These are phyloP conservation scores for Lepidium aucheri DNA, from an alignment of 345 rosid genomes.

Conservation along the genomic window DNA sequence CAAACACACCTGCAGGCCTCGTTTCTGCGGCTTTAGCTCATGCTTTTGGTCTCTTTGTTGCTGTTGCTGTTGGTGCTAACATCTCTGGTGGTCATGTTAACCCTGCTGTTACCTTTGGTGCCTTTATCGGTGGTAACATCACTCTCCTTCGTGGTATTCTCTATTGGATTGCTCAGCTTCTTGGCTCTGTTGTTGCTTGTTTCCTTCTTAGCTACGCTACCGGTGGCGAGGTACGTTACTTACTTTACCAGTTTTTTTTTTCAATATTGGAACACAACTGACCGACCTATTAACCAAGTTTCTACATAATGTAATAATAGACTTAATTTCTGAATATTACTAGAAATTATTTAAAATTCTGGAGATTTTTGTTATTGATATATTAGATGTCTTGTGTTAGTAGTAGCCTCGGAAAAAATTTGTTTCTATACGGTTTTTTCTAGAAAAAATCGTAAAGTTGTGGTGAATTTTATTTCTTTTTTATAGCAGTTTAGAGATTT, in stretches of 20 bases:
- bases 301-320: too few species aligned
- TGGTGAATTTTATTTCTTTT: too few species aligned
- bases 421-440: too few species aligned
- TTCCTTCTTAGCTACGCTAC: slow-evolving; percentile 71
- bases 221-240: slow-evolving; percentile 47
- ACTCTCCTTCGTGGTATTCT: slow-evolving; percentile 75
- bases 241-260: neutral
- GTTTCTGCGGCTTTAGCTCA: slow-evolving; percentile 78
- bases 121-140: slow-evolving; percentile 82
- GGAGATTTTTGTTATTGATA: too few species aligned
- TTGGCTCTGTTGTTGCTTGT: slow-evolving; percentile 77
- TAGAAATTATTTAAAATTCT: too few species aligned
- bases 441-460: too few species aligned
- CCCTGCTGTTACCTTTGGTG: slow-evolving; percentile 90
- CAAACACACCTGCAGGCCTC: slow-evolving; percentile 70
- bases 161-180: slow-evolving; percentile 87
- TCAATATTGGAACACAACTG: too few species aligned
- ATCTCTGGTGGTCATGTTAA: slow-evolving; percentile 95
- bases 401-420: too few species aligned
- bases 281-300: too few species aligned
- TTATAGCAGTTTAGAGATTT: too few species aligned
- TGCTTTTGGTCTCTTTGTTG: slow-evolving; percentile 74
- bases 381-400: too few species aligned
- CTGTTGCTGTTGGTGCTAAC: slow-evolving; percentile 68
- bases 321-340: too few species aligned